Conservation (phyloP, 176 grass and related monocot genomes). For the Oryza glumipatula region DNA sequence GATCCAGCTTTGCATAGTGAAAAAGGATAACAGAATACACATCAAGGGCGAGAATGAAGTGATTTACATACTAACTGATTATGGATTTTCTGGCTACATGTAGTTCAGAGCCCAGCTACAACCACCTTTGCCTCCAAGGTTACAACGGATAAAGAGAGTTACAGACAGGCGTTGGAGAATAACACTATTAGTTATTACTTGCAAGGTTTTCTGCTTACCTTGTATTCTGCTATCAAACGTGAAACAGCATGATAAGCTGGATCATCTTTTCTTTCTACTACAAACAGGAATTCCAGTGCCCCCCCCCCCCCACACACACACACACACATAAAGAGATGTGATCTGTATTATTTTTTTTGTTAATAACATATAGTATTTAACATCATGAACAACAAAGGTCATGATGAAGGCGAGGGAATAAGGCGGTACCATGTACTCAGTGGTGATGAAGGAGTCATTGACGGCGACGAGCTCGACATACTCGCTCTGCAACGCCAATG, state of each 20-base stretch:
- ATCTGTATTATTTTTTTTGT: constrained; percentile 61
- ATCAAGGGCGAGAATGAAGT: constrained; percentile 10
- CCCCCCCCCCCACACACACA: constrained; percentile 40
- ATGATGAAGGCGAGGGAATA: not conserved
- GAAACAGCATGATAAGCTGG: constrained; percentile 84
- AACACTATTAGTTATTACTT: constrained; percentile 22
- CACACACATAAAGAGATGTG: constrained; percentile 79
- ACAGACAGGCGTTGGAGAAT: constrained; percentile 1
- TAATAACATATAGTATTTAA: constrained; percentile 25
- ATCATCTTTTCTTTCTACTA: constrained; percentile 88
- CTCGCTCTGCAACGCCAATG: constrained; percentile 66
- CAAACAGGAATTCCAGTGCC: constrained; percentile 85
- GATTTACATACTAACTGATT: constrained; percentile 88
- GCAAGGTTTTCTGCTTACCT: constrained; percentile 46
- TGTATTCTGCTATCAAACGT: constrained; percentile 73
- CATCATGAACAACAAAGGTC: not conserved
- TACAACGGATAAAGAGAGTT: constrained; percentile 20
- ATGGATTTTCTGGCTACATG: constrained; percentile 99
- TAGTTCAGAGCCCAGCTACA: constrained; percentile 89
- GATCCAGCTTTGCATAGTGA: constrained; percentile 8
- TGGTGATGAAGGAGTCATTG: constrained; percentile 87
- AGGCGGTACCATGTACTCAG: constrained; percentile 75
- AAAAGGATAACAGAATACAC: not conserved
- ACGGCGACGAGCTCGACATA: constrained; percentile 86
- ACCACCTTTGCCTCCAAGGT: constrained; percentile 77